Conservation (phyloP, 176 grass and related monocot genomes). For the Oryza glaberrima region DNA sequence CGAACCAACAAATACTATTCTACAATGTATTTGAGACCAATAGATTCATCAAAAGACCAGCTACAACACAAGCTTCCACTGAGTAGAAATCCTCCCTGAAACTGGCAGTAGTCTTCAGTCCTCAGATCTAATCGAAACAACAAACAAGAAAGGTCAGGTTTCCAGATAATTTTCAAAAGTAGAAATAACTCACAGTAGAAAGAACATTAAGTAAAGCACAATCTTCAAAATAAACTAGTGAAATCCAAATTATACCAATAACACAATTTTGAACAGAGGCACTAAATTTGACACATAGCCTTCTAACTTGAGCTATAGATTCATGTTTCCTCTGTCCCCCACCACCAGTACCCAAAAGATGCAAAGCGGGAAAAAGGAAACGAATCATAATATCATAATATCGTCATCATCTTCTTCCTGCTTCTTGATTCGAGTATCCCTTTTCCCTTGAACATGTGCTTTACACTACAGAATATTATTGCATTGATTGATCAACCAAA, state of each 20-base stretch:
- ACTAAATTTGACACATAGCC: too few species aligned
- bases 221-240: not conserved
- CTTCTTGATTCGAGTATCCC: too few species aligned
- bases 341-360: too few species aligned
- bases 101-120: not conserved
- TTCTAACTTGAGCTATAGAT: not conserved
- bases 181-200: not conserved
- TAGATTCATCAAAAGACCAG: slow-evolving; percentile 27
- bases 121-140: slow-evolving; percentile 1
- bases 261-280: not conserved
- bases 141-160: not conserved
- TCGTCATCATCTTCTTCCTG: too few species aligned
- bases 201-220: not conserved
- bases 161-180: not conserved
- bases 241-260: not conserved
- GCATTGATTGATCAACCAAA: too few species aligned
- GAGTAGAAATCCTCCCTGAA: not conserved
- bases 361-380: too few species aligned
- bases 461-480: too few species aligned
- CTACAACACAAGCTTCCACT: slow-evolving; percentile 9
- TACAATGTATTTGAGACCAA: not conserved
- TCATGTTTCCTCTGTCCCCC: too few species aligned
- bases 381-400: too few species aligned
- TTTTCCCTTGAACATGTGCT: too few species aligned
- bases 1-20: not conserved